phyloP scores from a whole-genome alignment of 2,329 filamentous ascomycete genomes.

The Claviceps digitariae region DNA sequence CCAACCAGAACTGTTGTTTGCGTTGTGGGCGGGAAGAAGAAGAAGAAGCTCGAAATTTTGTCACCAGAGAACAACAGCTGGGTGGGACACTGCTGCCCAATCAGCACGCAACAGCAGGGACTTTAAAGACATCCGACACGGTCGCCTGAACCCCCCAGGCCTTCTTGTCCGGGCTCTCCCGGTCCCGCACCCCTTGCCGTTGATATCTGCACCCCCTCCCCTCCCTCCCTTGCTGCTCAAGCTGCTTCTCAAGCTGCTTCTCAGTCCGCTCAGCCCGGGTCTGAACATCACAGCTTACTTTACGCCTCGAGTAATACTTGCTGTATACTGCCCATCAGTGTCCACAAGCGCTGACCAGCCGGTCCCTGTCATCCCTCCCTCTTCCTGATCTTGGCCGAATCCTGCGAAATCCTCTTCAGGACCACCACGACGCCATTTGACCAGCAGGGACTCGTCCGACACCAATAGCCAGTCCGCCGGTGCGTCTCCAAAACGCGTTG shows the following conservation, averaged over 20 bases:
- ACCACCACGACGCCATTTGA: neutral
- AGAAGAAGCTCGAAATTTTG: neutral
- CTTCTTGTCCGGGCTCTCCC: neutral
- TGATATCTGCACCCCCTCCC: neutral
- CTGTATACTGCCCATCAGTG: no score
- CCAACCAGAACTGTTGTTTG: neutral
- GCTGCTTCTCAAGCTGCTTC: no score
- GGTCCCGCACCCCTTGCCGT: neutral
- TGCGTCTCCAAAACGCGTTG: conserved; percentile 13
- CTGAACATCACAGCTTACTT: neutral
- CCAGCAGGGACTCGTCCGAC: conserved; percentile 6
- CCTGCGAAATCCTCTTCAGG: neutral
- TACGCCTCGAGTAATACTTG: no score
- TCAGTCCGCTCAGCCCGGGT: neutral
- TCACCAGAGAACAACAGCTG: neutral
- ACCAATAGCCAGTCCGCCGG: conserved; percentile 11
- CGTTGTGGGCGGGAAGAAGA: neutral
- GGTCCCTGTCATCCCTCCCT: neutral
- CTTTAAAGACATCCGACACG: neutral
- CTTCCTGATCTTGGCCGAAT: neutral
- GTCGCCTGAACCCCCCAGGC: neutral
- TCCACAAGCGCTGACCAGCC: neutral
- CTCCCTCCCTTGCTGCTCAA: neutral
- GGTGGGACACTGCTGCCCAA: neutral
- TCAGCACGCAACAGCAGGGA: neutral